A percentile compares a stretch with the other conserved stretches of the same genome.
Evolutionary conservation across 1,139 yeast genomes (phyloP).

Genomic region (Lodderomyces beijingensis): DNA sequence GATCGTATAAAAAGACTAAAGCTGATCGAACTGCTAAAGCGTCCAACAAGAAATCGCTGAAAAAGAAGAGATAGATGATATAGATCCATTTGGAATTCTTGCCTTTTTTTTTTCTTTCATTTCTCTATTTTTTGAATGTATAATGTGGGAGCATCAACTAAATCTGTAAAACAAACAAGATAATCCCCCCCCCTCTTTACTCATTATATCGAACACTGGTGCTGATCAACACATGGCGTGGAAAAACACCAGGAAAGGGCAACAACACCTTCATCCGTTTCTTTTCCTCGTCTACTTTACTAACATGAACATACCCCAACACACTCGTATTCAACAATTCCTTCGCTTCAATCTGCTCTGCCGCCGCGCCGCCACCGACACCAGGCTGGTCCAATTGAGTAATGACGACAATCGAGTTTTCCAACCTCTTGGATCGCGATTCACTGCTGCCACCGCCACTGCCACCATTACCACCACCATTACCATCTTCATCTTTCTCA

Average conservation of each 20-base stretch:
- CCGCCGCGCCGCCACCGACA: constrained; percentile 55
- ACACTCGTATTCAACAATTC: constrained; percentile 57
- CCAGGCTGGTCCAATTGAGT: constrained; percentile 54
- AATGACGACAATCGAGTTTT: constrained; percentile 71
- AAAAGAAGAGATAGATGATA: constrained; percentile 2
- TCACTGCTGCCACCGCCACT: too few species aligned
- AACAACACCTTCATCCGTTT: constrained; percentile 68
- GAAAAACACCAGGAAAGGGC: constrained; percentile 86
- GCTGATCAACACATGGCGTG: constrained; percentile 38
- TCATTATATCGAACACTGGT: constrained; percentile 31
- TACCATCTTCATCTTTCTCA: constrained; percentile 20
- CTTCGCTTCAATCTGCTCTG: constrained; percentile 37
- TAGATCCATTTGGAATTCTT: constrained; percentile 1
- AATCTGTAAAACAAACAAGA: not conserved
- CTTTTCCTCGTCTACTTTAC: constrained; percentile 58
- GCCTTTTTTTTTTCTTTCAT: too few species aligned
- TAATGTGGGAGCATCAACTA: too few species aligned
- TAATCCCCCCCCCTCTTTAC: constrained; percentile 11
- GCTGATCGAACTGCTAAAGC: constrained; percentile 42
- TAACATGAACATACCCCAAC: constrained; percentile 57
- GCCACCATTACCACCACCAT: constrained; percentile 26
- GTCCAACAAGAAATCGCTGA: constrained; percentile 8
- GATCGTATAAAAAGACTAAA: constrained; percentile 71
- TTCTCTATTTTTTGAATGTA: constrained; percentile 1
- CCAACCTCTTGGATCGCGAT: constrained; percentile 57